These are phyloP conservation scores for Phoma sp. DNA, from an alignment of 2,329 filamentous ascomycete genomes.

Conservation along the genomic window DNA sequence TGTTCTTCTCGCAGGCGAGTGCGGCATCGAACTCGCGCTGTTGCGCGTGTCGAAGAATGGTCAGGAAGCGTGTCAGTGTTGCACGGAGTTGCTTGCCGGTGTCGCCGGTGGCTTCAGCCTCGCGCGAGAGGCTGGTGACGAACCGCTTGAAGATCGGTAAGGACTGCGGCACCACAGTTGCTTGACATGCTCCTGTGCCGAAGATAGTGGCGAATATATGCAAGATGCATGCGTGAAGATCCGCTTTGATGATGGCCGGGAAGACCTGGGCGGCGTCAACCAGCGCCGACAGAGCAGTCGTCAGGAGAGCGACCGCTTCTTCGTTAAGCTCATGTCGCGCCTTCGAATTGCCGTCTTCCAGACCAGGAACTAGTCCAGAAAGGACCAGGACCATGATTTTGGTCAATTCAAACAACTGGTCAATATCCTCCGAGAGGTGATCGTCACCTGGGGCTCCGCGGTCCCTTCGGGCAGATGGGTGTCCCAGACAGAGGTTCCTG, in stretches of 20 bases:
- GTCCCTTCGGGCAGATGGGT: slow-evolving; percentile 81
- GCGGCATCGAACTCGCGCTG: slow-evolving; percentile 78
- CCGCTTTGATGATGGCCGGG: slow-evolving; percentile 93
- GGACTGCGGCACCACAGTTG: slow-evolving; percentile 85
- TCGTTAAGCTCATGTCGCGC: slow-evolving; percentile 82
- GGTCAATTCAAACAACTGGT: slow-evolving; percentile 95
- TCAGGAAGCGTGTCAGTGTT: slow-evolving; percentile 80
- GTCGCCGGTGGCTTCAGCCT: slow-evolving; percentile 51
- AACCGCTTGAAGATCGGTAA: slow-evolving; percentile 93
- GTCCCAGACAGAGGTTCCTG: slow-evolving; percentile 84
- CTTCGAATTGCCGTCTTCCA: slow-evolving; percentile 62
- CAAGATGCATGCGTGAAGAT: slow-evolving; percentile 93
- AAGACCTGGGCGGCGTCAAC: slow-evolving; percentile 96
- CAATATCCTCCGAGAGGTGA: slow-evolving; percentile 92
- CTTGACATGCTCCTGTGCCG: slow-evolving; percentile 84
- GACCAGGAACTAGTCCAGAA: slow-evolving; percentile 82
- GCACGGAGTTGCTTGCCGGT: slow-evolving; percentile 76
- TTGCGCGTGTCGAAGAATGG: slow-evolving; percentile 77
- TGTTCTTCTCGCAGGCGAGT: slow-evolving; percentile 90
- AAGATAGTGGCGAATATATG: slow-evolving; percentile 96
- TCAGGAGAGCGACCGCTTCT: slow-evolving; percentile 81
- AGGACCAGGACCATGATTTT: slow-evolving; percentile 94
- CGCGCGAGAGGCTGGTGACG: slow-evolving; percentile 71
- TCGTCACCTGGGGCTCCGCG: slow-evolving; percentile 64
- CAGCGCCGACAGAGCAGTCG: slow-evolving; percentile 80